Evolutionary conservation across 192 early-diverging fungal genomes (phyloP), one percentile per base, ranked within the genome.

Genomic region (Coemansia sp.): DNA sequence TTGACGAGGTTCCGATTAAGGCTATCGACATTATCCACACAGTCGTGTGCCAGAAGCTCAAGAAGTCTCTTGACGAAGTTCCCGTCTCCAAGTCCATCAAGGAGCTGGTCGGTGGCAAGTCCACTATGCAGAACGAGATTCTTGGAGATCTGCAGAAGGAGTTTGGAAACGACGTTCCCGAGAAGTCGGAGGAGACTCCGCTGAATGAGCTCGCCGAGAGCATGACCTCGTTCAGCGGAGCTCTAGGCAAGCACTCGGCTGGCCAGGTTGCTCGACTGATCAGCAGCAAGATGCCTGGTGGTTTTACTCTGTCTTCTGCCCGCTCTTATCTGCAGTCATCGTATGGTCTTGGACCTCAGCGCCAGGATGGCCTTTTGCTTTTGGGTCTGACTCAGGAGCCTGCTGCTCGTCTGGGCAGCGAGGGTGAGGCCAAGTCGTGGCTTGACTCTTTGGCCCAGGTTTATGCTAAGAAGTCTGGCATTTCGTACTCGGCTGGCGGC

Each of bases 91-190:
- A 71, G 83, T 85, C 87, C 56, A 70, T 78, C 61, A 78, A 96
- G 83, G 94, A 96, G 66, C 86, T 96, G 25, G 93, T 95, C 42
- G 93, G 90, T 52, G 94, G 94, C 70, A 96, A 96, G 81, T 92
- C 90, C 8, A 96, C 94, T 50, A 81, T 95, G 41, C 92, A 95
- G 69, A 95, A 95, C 80, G 93, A 95, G 67, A 92, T 95, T 46
- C 82, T 95, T 63, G 93, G 93, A 71, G 93, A 95, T 69, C 80
- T 95, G 27, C 88, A 86, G 55, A 91, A 89, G 62, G 93, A 95
- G 75, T 92, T 95, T 79, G 85, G 86, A 63, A 85, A 80, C 60
- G 83, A 78, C 60, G 86, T 89, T 43, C 87, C 91, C 43, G 93
- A 95, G 64, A 93, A 93, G 79, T 84, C 90, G 56, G 93, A 95